Evolutionary conservation across 306 rosid genomes (phyloP).

Genomic region (Cucurbita moschata): DNA sequence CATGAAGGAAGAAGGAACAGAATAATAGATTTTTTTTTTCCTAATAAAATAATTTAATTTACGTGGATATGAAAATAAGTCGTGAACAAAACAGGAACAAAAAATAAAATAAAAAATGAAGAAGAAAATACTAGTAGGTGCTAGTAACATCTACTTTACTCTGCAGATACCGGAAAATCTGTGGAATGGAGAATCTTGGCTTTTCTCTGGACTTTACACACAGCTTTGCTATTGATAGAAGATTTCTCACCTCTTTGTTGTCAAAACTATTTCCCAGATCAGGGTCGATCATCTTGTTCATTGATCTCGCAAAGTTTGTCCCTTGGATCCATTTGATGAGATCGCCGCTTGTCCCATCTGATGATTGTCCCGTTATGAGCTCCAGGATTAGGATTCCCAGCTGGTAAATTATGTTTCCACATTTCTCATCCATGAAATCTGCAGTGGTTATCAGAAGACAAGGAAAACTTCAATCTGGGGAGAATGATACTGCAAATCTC

Average conservation of each 20-base stretch:
- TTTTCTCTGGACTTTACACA: conserved; percentile 59
- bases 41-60: neutral
- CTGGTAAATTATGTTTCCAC: conserved; percentile 52
- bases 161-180: conserved; percentile 60
- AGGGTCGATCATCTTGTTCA: conserved; percentile 85
- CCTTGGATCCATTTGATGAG: conserved; percentile 74
- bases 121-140: conserved; percentile 1
- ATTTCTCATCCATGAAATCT: conserved; percentile 43
- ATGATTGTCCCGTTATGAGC: conserved; percentile 76
- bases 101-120: no score
- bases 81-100: neutral
- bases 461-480: neutral
- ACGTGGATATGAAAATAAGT: neutral
- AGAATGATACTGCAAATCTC: neutral
- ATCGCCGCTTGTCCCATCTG: conserved; percentile 54
- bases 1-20: neutral
- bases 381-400: conserved; percentile 78
- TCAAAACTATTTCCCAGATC: conserved; percentile 65
- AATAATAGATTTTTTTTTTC: neutral
- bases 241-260: conserved; percentile 53
- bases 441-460: conserved; percentile 20
- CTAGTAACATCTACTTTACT: conserved; percentile 33
- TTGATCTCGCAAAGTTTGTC: conserved; percentile 45
- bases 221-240: conserved; percentile 69
- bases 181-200: conserved; percentile 53